Evolutionary conservation across 2,329 filamentous ascomycete species (phyloP), one percentile per base, ranked within the genome.

Genomic region (Xenosphaeropsis pyriputrescens): DNA sequence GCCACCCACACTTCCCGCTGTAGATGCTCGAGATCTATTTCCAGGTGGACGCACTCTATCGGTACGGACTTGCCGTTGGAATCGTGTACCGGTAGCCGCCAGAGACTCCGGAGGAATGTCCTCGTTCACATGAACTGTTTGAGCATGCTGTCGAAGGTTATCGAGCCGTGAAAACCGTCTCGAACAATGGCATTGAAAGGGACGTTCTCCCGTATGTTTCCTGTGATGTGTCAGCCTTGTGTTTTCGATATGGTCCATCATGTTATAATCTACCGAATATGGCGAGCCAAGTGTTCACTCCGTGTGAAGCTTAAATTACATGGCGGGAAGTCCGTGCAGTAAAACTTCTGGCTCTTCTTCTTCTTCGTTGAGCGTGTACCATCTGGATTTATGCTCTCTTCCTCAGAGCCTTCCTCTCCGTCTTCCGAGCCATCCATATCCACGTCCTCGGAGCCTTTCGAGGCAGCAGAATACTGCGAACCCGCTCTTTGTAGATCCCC

Each of bases 61-160:
- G 0, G 85, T 93, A 38, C 89, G 74, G 41, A 94, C 85, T 57
- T 95, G 88, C 43, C 89, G 73, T 51, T 95, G 89, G 50, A 93
- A 95, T 30, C 89, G 72, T 7, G 88, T 93, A 17, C 88, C 86
- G 2, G 85, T 91, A 4, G 89, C 91, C 13, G 91, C 91, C 15
- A 96, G 71, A 1, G 91, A 96, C 56, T 95, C 86, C 31, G 79
- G 77, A 3, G 91, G 91, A 26, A 98, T 98, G 40, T 95, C 86
- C 57, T 96, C 91, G 56, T 96, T 95, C 41, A 93, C 83, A 56
- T 98, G 91, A 1, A 98, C 91, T 0, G 91, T 96, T 58, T 95
- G 88, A 33, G 91, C 91, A 66, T 98, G 91, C 56, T 98, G 91
- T 41, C 91, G 77, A 37, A 98, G 65, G 54, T 98, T 98, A 58